Conservation (phyloP, 768 basidiomycete genomes). For the Pholiota molesta region DNA sequence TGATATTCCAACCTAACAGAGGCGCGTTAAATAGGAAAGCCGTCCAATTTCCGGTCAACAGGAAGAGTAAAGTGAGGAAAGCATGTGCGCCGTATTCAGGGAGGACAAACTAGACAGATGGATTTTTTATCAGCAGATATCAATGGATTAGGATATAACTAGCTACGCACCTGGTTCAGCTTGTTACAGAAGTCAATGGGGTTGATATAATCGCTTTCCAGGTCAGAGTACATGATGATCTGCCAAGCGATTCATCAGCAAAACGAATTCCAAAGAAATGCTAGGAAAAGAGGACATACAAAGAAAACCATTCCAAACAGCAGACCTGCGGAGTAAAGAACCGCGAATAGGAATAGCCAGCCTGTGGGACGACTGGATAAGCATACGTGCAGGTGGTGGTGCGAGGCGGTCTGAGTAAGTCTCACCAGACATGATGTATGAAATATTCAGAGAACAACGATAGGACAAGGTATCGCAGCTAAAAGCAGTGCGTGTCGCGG, state of each 20-base stretch:
- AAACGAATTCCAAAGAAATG: too few relatives aligned
- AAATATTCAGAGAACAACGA: background rate
- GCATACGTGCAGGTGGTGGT: constrained; percentile 13
- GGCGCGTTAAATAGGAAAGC: constrained; percentile 90
- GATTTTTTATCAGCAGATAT: background rate
- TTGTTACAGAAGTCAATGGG: constrained; percentile 99
- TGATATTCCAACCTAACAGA: constrained; percentile 85
- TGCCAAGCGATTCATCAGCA: constrained; percentile 30
- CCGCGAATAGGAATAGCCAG: constrained; percentile 95
- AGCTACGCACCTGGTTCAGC: constrained; percentile 80
- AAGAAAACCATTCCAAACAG: constrained; percentile 99
- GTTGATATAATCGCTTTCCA: constrained; percentile 99
- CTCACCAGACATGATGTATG: constrained; percentile 23
- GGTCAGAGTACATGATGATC: constrained; percentile 99
- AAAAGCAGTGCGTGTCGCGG: constrained; percentile 1
- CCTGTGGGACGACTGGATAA: constrained; percentile 45
- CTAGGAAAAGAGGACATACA: constrained; percentile 54
- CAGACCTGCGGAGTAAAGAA: constrained; percentile 89
- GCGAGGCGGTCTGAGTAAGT: background rate
- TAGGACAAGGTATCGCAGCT: background rate
- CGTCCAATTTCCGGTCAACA: constrained; percentile 90
- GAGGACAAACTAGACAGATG: constrained; percentile 77
- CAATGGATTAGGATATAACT: background rate
- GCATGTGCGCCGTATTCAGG: constrained; percentile 96
- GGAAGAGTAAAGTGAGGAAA: constrained; percentile 84